These are phyloP conservation scores for Chrysanthemum lavandulifolium DNA, from an alignment of 129 eudicot species.

Conservation along the genomic window DNA sequence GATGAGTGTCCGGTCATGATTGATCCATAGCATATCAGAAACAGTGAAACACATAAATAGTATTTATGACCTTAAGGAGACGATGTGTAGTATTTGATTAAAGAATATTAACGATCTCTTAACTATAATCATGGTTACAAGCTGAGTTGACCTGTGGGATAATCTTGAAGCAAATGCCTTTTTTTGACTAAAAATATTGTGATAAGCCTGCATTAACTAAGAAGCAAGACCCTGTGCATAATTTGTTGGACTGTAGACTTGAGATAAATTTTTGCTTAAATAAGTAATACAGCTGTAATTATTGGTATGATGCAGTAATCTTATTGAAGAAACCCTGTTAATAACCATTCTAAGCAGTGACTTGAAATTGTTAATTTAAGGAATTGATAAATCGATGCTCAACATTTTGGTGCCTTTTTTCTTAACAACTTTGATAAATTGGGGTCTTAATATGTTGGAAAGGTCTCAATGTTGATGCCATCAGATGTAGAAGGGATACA, in stretches of 20 bases:
- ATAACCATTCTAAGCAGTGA: not conserved
- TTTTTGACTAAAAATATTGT: no score
- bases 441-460: not conserved
- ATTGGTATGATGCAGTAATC: slow-evolving; percentile 6
- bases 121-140: no score
- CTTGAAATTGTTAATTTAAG: slow-evolving; percentile 3
- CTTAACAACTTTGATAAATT: not conserved
- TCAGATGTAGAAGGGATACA: not conserved
- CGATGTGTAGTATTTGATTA: no score
- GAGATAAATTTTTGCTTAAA: slow-evolving; percentile 1
- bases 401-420: not conserved
- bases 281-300: not conserved
- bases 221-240: no score
- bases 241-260: not conserved
- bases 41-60: no score
- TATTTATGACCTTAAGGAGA: no score
- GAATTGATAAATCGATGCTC: not conserved
- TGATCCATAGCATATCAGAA: no score
- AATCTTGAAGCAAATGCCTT: no score
- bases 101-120: no score
- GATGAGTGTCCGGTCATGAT: no score
- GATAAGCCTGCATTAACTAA: no score
- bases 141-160: no score
- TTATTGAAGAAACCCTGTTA: not conserved
- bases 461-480: not conserved